phyloP scores from a whole-genome alignment of 768 basidiomycete genomes.

The Candolleomyces efflorescens region DNA sequence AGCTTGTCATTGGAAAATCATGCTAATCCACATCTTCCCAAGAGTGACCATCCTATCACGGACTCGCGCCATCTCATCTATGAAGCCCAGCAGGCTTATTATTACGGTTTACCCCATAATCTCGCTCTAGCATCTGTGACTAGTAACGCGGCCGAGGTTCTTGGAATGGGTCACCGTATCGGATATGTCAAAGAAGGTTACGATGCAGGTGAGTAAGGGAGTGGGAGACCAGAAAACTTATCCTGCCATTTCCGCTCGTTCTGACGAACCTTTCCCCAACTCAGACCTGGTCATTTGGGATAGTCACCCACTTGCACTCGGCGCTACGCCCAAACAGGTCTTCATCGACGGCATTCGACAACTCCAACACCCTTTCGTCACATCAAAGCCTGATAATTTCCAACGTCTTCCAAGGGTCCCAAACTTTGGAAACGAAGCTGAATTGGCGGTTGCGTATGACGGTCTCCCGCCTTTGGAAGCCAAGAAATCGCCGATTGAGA shows the following conservation, averaged over 20 bases:
- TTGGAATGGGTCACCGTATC: conserved; percentile 78
- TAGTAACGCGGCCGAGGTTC: conserved; percentile 61
- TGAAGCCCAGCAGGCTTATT: conserved; percentile 83
- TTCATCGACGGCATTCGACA: conserved; percentile 90
- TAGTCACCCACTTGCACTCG: conserved; percentile 77
- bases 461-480: conserved; percentile 71
- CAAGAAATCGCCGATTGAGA: conserved; percentile 21
- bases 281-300: conserved; percentile 81
- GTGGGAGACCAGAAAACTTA: conserved; percentile 2
- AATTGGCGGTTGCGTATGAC: conserved; percentile 56
- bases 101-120: conserved; percentile 70
- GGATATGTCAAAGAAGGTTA: conserved; percentile 69
- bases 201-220: background rate
- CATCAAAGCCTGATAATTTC: conserved; percentile 46
- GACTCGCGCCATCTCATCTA: conserved; percentile 75
- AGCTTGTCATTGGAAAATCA: background rate
- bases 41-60: conserved; percentile 66
- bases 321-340: conserved; percentile 84
- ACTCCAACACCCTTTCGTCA: conserved; percentile 40
- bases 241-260: conserved; percentile 37
- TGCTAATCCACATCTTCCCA: background rate
- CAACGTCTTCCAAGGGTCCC: conserved; percentile 55
- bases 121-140: conserved; percentile 74
- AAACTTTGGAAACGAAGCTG: conserved; percentile 66
- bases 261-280: background rate